Percentiles rank a stretch among this genome's conserved stretches.
Conservation (phyloP, 345 rosid genomes). For the sweet orange (Citrus sinensis) region DVS_A1.0 CM039161.1:1674001-1674500, state of each 20-base stretch:
- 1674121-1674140: neutral
- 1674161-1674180: neutral
- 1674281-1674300: neutral
- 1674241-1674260: neutral
- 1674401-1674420: neutral
- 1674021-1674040: neutral
- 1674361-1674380: neutral
- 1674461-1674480: constrained; percentile 87
- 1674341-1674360: neutral
- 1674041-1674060: neutral
- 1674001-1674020: neutral
- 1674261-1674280: neutral
- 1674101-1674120: neutral
- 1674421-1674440: neutral
- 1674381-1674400: neutral
- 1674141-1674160: neutral
- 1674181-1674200: neutral
- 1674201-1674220: neutral
- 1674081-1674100: neutral
- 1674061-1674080: neutral
- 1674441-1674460: constrained; percentile 49
- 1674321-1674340: neutral
- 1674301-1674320: neutral
- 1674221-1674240: neutral
- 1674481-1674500: constrained; percentile 81